phyloP scores from a whole-genome alignment of 768 basidiomycete species.

The Kwoniella bestiolae region DNA sequence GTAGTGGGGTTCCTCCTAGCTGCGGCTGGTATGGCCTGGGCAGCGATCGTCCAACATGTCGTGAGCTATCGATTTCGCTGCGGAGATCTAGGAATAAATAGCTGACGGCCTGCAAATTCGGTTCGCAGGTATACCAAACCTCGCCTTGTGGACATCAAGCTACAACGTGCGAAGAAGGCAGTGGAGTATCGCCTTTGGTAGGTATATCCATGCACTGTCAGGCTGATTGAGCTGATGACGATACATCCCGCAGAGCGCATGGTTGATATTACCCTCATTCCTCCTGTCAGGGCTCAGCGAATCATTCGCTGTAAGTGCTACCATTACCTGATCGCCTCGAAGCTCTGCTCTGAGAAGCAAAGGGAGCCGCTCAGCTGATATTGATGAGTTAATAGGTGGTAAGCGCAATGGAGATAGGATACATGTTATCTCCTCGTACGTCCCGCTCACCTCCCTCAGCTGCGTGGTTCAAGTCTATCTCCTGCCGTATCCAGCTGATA shows the following conservation, averaged over 20 bases:
- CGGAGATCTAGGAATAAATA: too few relatives aligned
- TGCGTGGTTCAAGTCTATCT: too few relatives aligned
- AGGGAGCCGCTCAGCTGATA: conserved; percentile 17
- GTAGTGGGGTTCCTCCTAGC: conserved; percentile 26
- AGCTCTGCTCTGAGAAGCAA: too few relatives aligned
- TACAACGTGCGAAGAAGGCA: conserved; percentile 17
- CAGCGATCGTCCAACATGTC: conserved; percentile 21
- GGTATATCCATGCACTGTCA: neutral
- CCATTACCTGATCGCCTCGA: too few relatives aligned
- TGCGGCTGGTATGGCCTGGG: conserved; percentile 22
- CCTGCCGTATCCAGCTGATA: conserved; percentile 1
- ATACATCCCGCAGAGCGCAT: conserved; percentile 32
- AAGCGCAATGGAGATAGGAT: conserved; percentile 51
- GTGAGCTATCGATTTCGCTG: conserved; percentile 4
- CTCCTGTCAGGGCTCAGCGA: conserved; percentile 30
- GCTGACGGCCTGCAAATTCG: neutral
- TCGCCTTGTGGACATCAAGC: conserved; percentile 25
- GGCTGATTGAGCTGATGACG: neutral
- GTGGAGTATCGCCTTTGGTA: conserved; percentile 24
- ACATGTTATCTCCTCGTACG: conserved; percentile 34
- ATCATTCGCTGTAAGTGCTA: conserved; percentile 25
- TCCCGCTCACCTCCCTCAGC: neutral
- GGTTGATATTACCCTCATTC: conserved; percentile 38
- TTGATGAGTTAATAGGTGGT: conserved; percentile 40
- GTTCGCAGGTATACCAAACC: conserved; percentile 24